Conservation (phyloP, 352 stramenopile species). For the Thalassiosira exigua region DNA sequence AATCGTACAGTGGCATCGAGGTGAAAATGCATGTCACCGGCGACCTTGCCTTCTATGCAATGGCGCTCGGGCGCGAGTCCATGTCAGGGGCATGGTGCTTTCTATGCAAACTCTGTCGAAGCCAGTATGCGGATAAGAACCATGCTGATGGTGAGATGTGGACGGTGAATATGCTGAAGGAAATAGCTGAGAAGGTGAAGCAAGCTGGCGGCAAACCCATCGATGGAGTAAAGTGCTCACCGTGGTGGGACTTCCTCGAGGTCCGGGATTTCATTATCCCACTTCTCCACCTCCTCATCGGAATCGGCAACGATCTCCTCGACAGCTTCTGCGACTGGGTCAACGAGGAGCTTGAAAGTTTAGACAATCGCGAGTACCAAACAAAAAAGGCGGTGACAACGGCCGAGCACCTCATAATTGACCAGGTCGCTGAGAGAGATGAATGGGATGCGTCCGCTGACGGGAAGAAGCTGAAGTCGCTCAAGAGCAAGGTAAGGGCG, state of each 20-base stretch:
- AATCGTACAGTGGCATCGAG: no score
- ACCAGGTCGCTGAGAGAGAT: background rate
- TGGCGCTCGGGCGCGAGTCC: slow-evolving; percentile 30
- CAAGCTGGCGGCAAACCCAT: slow-evolving; percentile 13
- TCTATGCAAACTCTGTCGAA: slow-evolving; percentile 20
- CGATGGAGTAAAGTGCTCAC: slow-evolving; percentile 24
- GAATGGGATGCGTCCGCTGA: background rate
- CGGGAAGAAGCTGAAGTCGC: slow-evolving; percentile 4
- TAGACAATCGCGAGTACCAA: background rate
- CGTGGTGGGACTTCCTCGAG: slow-evolving; percentile 40
- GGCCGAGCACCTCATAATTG: slow-evolving; percentile 5
- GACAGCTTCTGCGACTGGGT: slow-evolving; percentile 31
- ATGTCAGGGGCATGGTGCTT: slow-evolving; percentile 35
- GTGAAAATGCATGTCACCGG: slow-evolving; percentile 30
- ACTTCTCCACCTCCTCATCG: slow-evolving; percentile 37
- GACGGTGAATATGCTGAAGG: slow-evolving; percentile 12
- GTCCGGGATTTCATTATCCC: slow-evolving; percentile 20
- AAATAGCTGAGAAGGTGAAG: slow-evolving; percentile 8
- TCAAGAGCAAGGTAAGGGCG: slow-evolving; percentile 13
- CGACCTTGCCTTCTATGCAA: slow-evolving; percentile 40
- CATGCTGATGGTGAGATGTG: slow-evolving; percentile 15
- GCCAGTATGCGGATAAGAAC: background rate
- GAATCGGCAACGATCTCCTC: slow-evolving; percentile 36
- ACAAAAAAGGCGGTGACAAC: background rate
- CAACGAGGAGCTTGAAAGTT: slow-evolving; percentile 13